Evolutionary conservation across 805 yeast species (phyloP), one percentile per base, ranked within the genome.

Genomic region (Candida pseudofarinosa): DNA sequence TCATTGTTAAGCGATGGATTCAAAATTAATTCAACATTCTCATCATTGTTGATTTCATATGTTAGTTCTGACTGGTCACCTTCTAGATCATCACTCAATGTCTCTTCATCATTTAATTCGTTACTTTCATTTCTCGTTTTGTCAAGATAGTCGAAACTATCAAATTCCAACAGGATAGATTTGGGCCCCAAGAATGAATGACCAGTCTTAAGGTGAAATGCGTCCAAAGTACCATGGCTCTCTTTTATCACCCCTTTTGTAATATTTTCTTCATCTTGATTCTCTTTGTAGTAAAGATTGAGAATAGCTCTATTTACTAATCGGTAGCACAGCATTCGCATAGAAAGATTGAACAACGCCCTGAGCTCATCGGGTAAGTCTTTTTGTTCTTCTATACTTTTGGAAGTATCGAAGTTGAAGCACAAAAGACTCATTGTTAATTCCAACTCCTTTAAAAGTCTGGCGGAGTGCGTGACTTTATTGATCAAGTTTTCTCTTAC

Each of bases 401-500:
- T 58, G 6, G 50, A 39, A 10, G 73, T 64, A 20, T 63, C 67
- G 45, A 66, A 63, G 31, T 74, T 73, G 54, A 75, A 77, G 52
- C 81, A 79, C 31, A 89, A 64, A 46, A 89, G 68, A 17, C 95
- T 88, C 93, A 89, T 86, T 2, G 95, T 81, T 35, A 82, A 68
- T 57, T 90, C 96, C 47, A 89, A 64, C 49, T 87, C 91, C 42
- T 77, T 76, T 62, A 88, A 71, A 46, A 84, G 79, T 43, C 69
- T 69, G 48, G 67, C 67, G 37, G 81, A 81, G 39, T 76, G 73
- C 2, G 84, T 71, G 1, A 82, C 84, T 45, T 83, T 79, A 47
- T 71, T 69, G 4, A 87, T 77, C 48, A 86, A 59, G 53, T 81
- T 81, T 16, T 73, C 76, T 46, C 81, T 72, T 6, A 85, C 82